A percentile compares a stretch with the other conserved stretches of the same genome.
Evolutionary conservation across 163 green algal genomes (phyloP).

Genomic region (Coccomyxa subellipsoidea): DNA sequence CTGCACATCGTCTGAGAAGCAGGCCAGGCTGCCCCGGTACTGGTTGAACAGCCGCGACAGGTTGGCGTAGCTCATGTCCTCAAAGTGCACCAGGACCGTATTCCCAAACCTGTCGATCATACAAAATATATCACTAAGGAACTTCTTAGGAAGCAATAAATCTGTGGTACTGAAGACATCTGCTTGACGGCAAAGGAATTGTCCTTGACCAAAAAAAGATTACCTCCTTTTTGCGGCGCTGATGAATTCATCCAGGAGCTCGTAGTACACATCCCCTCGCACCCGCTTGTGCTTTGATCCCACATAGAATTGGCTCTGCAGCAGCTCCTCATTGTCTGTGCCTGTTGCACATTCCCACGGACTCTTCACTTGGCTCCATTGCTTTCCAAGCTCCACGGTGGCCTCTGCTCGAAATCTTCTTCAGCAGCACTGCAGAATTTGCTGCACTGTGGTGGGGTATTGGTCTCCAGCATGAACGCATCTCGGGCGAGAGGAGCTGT

Average conservation of each 20-base stretch:
- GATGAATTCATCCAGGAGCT: constrained; percentile 83
- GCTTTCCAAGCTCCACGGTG: too few relatives aligned
- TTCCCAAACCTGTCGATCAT: constrained; percentile 55
- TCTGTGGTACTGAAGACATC: too few relatives aligned
- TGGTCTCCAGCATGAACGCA: not conserved
- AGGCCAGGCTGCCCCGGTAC: constrained; percentile 47
- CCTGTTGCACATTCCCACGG: constrained; percentile 18
- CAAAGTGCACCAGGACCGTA: constrained; percentile 72
- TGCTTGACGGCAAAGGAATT: too few relatives aligned
- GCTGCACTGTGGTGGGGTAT: not conserved
- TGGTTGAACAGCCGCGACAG: constrained; percentile 63
- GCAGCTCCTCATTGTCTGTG: constrained; percentile 55
- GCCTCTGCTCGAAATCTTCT: too few relatives aligned
- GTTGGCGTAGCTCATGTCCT: constrained; percentile 77
- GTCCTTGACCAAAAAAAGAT: too few relatives aligned
- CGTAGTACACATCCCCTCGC: constrained; percentile 36
- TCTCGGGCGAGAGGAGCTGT: not conserved
- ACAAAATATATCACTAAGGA: not conserved
- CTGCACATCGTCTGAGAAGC: constrained; percentile 57
- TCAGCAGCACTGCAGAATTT: not conserved
- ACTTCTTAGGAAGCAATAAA: too few relatives aligned
- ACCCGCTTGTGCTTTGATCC: constrained; percentile 61
- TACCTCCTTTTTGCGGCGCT: constrained; percentile 56
- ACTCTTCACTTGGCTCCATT: too few relatives aligned
- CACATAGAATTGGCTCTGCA: constrained; percentile 80